A percentile compares a stretch with the other conserved stretches of the same genome.
Evolutionary conservation across 768 basidiomycete genomes (phyloP).

Genomic region (Tulasnella sp.): DNA sequence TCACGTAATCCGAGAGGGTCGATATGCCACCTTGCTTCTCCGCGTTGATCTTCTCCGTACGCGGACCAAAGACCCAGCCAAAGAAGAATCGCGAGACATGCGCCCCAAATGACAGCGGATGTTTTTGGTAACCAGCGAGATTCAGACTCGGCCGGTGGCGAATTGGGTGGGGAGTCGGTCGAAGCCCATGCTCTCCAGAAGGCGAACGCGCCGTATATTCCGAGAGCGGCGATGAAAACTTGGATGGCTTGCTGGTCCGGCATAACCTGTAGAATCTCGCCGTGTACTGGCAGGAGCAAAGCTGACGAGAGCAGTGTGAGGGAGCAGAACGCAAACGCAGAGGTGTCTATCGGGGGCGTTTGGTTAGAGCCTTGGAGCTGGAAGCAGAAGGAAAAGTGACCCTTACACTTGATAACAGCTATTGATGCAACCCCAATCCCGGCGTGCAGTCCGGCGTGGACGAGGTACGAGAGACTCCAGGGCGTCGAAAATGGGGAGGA

Average conservation of each 20-base stretch:
- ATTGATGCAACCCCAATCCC: not conserved
- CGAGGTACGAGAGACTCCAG: not conserved
- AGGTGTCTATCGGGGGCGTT: not conserved
- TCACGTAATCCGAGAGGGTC: not conserved
- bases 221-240: not conserved
- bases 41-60: not conserved
- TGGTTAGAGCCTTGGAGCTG: not conserved
- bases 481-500: not conserved
- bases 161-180: not conserved
- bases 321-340: not conserved
- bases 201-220: slow-evolving; percentile 1
- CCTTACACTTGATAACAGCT: slow-evolving; percentile 12
- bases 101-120: not conserved
- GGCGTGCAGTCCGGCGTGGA: not conserved
- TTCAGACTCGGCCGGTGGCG: not conserved
- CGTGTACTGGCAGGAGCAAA: not conserved
- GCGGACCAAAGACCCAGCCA: not conserved
- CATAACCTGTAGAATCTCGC: not conserved
- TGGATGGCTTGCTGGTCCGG: not conserved
- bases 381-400: not conserved
- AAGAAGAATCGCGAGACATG: not conserved
- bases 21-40: not conserved
- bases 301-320: not conserved
- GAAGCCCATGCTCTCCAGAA: not conserved
- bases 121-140: not conserved